phyloP scores from a whole-genome alignment of 129 eudicot species.

The Logfia minima region DNA sequence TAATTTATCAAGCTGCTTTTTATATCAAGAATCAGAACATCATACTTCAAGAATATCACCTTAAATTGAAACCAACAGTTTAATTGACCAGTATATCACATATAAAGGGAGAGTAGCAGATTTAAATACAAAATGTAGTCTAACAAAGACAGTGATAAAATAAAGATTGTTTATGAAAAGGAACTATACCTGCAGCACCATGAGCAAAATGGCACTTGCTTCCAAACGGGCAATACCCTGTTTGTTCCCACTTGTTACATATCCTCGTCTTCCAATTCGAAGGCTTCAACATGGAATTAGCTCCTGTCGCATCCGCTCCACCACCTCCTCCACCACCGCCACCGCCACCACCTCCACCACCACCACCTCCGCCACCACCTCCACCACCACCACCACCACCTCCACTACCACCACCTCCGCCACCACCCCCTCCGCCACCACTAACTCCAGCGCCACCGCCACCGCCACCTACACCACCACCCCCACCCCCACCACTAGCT shows the following conservation, averaged over 20 bases:
- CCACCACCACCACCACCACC: slow-evolving; percentile 1
- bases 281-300: slow-evolving; percentile 60
- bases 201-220: slow-evolving; percentile 98
- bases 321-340: slow-evolving; percentile 29
- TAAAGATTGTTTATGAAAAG: slow-evolving; percentile 17
- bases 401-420: not conserved
- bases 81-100: not conserved
- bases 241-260: slow-evolving; percentile 96
- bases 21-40: no score
- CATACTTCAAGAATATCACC: not conserved
- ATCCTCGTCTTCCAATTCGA: slow-evolving; percentile 97
- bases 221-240: slow-evolving; percentile 96
- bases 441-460: slow-evolving; percentile 11
- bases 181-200: slow-evolving; percentile 80
- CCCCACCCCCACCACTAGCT: slow-evolving; percentile 14
- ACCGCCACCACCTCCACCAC: slow-evolving; percentile 13
- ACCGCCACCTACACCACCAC: not conserved
- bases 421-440: not conserved
- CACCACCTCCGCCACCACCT: not conserved
- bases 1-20: no score
- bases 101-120: not conserved
- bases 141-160: not conserved
- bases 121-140: not conserved
- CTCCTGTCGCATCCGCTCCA: slow-evolving; percentile 36
- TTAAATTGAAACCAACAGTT: not conserved